Evolutionary conservation across 2,329 filamentous ascomycete species (phyloP), one percentile per base, ranked within the genome.

Genomic region (Diaporthe amygdali): DNA sequence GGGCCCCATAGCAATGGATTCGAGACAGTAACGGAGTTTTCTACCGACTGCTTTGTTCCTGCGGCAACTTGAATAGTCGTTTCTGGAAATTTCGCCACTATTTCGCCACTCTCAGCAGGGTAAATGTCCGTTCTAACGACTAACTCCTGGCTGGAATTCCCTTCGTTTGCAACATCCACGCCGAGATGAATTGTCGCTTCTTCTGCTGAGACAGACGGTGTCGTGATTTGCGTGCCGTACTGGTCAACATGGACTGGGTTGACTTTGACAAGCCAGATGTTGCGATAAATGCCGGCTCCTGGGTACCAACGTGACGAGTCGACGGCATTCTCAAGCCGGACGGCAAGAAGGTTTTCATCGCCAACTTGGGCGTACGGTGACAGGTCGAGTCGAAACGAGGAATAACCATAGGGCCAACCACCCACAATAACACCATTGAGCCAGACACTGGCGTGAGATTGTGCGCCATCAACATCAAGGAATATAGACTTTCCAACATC

Each of bases 231-330:
- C 0, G 86, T 88, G 6, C 87, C 87, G 59, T 79, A 86, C 54
- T 89, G 84, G 17, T 77, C 82, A 5, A 89, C 82, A 71, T 88
- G 87, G 0, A 81, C 78, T 2, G 81, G 76, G 47, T 84, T 77
- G 15, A 84, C 82, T 67, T 85, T 88, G 44, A 84, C 82, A 17
- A 89, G 81, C 87, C 86, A 89, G 7, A 89, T 79, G 71, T 88
- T 87, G 1, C 86, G 82, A 74, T 89, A 89, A 12, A 89, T 79
- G 1, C 87, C 87, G 9, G 80, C 86, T 12, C 87, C 86, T 5
- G 87, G 86, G 71, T 89, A 89, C 85, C 85, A 89, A 1, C 87
- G 82, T 2, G 86, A 86, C 2, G 81, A 84, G 22, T 86, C 81
- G 0, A 82, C 34, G 0, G 82, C 79, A 72, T 88, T 87, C 52